Base-by-base conservation (phyloP, 352 stramenopile species). In the Blastocystis sp. region DNA sequence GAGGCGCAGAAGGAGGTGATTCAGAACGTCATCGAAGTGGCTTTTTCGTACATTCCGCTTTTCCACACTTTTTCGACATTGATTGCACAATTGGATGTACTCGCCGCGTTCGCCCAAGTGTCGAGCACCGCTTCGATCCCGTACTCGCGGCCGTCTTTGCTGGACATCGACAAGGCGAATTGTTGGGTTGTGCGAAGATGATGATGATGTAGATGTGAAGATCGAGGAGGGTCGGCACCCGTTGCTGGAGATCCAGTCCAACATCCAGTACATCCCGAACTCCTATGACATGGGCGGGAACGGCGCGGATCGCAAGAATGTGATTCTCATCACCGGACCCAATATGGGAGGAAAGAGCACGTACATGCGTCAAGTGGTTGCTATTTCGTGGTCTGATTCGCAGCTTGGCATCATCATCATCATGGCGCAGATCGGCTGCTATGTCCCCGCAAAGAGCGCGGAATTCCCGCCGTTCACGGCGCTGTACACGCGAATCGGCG, bases 321-420 rank as follows among this genome's bases (percentile, higher is more conserved):
- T 94, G 59, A 93, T 97, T 88, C 92, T 99, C 29, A 95, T 99
- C 41, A 99, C 97, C 0, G 98, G 98, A 4, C 98, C 98, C 0
- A 99, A 99, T 92, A 99, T 99, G 96, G 96, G 96, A 77, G 97
- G 97, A 78, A 99, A 99, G 91, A 97, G 93, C 65, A 99, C 97
- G 10, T 99, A 99, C 93, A 99, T 99, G 90, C 95, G 98, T 12
- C 94, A 96, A 62, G 91, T 95, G 39, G 91, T 70, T 70, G 26
- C 50, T 29, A 1, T 0, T 21, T 2, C 13, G 31, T n/a, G n/a
- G 6, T 26, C 70, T 82, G n/a, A 66, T 63, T 6, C 35, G 12
- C 33, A 82, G 74, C 61, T 89, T n/a, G 79, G 79, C 24, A 79
- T 89, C 31, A 31, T 74, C 9, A 13, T 90, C 6, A 94, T 98